Evolutionary conservation across 2,329 filamentous ascomycete genomes (phyloP), one percentile per base, ranked within the genome.

Genomic region (Microdochium paspali): DNA sequence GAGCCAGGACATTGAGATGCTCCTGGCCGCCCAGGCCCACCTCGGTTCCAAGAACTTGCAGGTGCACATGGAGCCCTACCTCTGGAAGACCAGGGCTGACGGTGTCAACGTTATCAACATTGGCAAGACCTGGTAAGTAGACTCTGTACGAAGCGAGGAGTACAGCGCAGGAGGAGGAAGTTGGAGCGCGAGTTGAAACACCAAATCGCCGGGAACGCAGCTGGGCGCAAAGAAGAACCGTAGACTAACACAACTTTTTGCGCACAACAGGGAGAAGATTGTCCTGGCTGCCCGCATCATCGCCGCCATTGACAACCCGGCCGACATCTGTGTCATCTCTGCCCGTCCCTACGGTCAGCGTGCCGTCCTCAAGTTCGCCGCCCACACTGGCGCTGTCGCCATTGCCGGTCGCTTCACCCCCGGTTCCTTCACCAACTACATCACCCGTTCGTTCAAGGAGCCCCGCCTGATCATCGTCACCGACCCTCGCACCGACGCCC

Each of bases 371-470:
- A 98, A 98, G 86, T 98, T 98, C 79, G 93, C 93, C 66, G 79
- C 90, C 58, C 93, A 98, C 86, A 98, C 93, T 60, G 93, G 93
- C 71, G 90, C 94, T 66, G 87, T 90, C 66, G 87, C 93, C 73
- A 98, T 98, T 68, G 94, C 93, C 66, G 93, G 93, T 79, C 93
- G 93, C 72, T 98, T 98, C 87, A 98, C 93, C 69, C 93, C 93
- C 71, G 93, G 93, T 87, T 95, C 91, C 76, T 98, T 98, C 86
- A 98, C 93, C 82, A 98, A 98, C 85, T 98, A 98, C 87, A 98
- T 98, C 86, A 98, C 94, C 74, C 91, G 93, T 68, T 97, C 93
- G 58, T 98, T 98, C 90, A 96, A 96, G 85, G 93, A 98, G 82
- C 93, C 93, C 69, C 94, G 94, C 74, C 82, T 98, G 69, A 97